Conservation (phyloP, 2,329 filamentous ascomycete species). For the Claviceps sp. region DNA sequence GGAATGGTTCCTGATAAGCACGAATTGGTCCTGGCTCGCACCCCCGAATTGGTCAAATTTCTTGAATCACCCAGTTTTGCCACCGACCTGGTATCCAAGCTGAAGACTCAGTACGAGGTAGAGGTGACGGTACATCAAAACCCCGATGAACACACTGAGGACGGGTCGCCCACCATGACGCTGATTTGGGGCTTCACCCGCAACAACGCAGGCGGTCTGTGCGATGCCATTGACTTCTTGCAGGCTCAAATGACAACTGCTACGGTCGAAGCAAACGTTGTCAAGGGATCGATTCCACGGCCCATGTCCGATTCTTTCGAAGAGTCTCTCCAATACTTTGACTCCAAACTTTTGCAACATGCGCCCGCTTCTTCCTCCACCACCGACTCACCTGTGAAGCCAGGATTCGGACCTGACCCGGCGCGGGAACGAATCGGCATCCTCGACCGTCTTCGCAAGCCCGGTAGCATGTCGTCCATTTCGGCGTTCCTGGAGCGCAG, state of each 20-base stretch:
- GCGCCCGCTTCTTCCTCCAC: slow-evolving; percentile 65
- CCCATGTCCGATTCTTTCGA: slow-evolving; percentile 98
- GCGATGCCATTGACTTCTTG: slow-evolving; percentile 91
- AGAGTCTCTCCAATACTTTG: slow-evolving; percentile 90
- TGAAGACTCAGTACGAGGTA: slow-evolving; percentile 86
- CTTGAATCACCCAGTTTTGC: slow-evolving; percentile 71
- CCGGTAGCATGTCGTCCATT: slow-evolving; percentile 85
- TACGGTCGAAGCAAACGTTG: slow-evolving; percentile 72
- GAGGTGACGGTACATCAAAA: slow-evolving; percentile 64
- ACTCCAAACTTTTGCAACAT: slow-evolving; percentile 90
- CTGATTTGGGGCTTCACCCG: slow-evolving; percentile 77
- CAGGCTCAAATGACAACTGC: slow-evolving; percentile 74
- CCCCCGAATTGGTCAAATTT: slow-evolving; percentile 63
- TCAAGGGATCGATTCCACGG: slow-evolving; percentile 92
- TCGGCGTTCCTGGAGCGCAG: slow-evolving; percentile 91
- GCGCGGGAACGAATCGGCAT: slow-evolving; percentile 68
- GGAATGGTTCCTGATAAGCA: slow-evolving; percentile 97
- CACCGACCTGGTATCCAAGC: slow-evolving; percentile 65
- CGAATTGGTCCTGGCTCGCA: slow-evolving; percentile 72
- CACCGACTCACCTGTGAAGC: slow-evolving; percentile 80
- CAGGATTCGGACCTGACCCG: slow-evolving; percentile 69
- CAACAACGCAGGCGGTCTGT: slow-evolving; percentile 89
- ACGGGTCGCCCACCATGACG: slow-evolving; percentile 43
- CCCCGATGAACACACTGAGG: slow-evolving; percentile 42
- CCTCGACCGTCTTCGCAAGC: slow-evolving; percentile 87